Evolutionary conservation across 129 eudicot genomes (phyloP), one percentile per base, ranked within the genome.

Genomic region (Glebionis coronaria): DNA sequence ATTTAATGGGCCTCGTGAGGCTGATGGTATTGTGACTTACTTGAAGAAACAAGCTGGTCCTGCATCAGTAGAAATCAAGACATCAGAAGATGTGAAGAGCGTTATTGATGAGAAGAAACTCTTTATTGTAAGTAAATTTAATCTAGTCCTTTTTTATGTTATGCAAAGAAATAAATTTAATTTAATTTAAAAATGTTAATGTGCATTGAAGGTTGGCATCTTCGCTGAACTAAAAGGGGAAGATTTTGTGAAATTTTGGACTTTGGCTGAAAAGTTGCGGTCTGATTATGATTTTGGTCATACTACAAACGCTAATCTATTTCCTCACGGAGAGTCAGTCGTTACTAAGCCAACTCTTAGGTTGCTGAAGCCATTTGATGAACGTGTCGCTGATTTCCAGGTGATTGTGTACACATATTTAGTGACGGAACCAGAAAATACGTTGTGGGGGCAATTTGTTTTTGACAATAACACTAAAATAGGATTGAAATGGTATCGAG

Each of bases 311-410:
- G 88, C 95, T 20, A 78, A 87, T 65, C 82, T 80, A 60, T 71
- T 90, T 68, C 81, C 85, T 20, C 74, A 61, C 15, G 97, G 97
- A 53, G 90, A 79, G 0, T 61, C 84, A 38, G 72, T 85, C 3
- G 79, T 87, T 40, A 60, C 73, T 18, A 78, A 82, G 70, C 92
- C 95, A 46, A 78, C 87, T 28, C 76, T 90, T 75, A 77, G 97
- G 73, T 68, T 90, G 23, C 77, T 90, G 47, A 90, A 90, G 88
- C 97, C 97, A 63, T 90, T 90, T 68, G 97, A 90, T 74, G 97
- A 90, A 67, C 87, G 74, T 56, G 46, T 77, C 66, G 95, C 80
- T 70, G 97, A 90, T 78, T 73, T 50, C 52, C 58, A 90, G 85
- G 97, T 90, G 70, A 52, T 11, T 70, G 65, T 53, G 21, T n/a